phyloP scores from a whole-genome alignment of 495 filamentous ascomycete species.

The Copromyces sp. region DNA sequence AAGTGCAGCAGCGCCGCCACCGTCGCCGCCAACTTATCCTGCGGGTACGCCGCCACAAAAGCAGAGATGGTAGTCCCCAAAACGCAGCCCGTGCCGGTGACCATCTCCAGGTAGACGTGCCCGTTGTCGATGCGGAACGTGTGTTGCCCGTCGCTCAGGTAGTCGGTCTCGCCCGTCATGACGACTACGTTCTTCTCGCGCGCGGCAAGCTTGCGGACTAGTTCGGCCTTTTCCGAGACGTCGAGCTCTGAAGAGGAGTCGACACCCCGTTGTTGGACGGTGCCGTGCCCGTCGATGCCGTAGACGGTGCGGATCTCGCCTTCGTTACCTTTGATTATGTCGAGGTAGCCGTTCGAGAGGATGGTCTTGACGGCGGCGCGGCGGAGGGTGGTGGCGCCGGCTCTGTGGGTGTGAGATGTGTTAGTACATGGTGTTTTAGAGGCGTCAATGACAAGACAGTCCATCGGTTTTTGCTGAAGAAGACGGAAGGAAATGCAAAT shows the following conservation, averaged over 20 bases:
- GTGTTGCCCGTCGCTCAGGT: constrained; percentile 61
- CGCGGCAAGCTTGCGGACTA: constrained; percentile 56
- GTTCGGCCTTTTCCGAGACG: constrained; percentile 35
- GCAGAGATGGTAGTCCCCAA: constrained; percentile 74
- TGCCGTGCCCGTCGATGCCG: constrained; percentile 50
- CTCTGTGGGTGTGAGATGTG: constrained; percentile 22
- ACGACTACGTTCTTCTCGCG: constrained; percentile 67
- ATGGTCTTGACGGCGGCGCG: constrained; percentile 60
- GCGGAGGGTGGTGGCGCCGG: constrained; percentile 69
- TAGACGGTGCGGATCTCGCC: constrained; percentile 72
- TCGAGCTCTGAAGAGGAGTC: constrained; percentile 59
- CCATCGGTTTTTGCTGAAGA: not conserved
- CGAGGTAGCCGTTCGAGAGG: constrained; percentile 65
- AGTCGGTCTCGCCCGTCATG: constrained; percentile 74
- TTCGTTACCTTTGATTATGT: constrained; percentile 93
- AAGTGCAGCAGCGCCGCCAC: constrained; percentile 63
- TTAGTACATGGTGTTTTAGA: not conserved
- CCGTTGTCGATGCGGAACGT: constrained; percentile 67
- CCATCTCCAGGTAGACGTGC: constrained; percentile 61
- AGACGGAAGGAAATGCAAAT: not conserved
- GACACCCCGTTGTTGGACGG: constrained; percentile 72
- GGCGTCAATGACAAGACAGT: not conserved
- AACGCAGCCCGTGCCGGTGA: constrained; percentile 84
- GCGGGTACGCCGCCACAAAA: constrained; percentile 49
- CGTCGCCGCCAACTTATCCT: constrained; percentile 57